Base-by-base conservation (phyloP, 495 filamentous ascomycete species). In the Talaromyces stipitatus region DNA sequence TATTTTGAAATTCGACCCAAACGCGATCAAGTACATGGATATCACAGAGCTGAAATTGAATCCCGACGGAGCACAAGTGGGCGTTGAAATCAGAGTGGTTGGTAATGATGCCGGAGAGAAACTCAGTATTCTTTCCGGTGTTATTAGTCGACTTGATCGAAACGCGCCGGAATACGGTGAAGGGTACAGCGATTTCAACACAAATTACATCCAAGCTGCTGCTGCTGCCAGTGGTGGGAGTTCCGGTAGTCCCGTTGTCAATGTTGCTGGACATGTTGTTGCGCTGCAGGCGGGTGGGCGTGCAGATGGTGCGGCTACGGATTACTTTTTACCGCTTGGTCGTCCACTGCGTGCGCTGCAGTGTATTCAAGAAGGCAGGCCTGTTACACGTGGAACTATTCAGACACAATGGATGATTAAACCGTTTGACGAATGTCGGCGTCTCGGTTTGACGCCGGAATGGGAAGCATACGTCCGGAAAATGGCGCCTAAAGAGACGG, bases 91-190 rank as follows among this genome's bases (percentile, higher is more conserved):
- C 60, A 77, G 95, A 60, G 95, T 99, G 3, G 94, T 99, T 14
- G 94, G 94, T 73, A 99, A 99, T 67, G 94, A 99, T 75, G 94
- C 94, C 38, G 94, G 94, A 50, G 94, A 99, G 67, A 99, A 99
- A 77, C 84, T 99, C 55, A 96, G 91, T 73, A 99, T 99, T 64
- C 77, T 97, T 32, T 97, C 95, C 11, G 94, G 94, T 60, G 92
- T 99, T 26, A 99, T 99, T 66, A 95, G 90, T 77, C 82, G 94
- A 57, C 75, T 97, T 57, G 94, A 99, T 63, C 82, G 94, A 53
- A 99, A 99, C 70, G 94, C 94, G 4, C 94, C 94, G 6, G 94
- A 99, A 63, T 99, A 99, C 62, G 92, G 94, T 32, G 94, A 97
- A 59, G 94, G 94, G 2, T 99, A 99, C 70, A 92, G 92, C 70